Percentiles rank a stretch among this genome's conserved stretches.
Conservation (phyloP, 2,329 filamentous ascomycete genomes). For the Paraphoma chrysanthemicola region DNA sequence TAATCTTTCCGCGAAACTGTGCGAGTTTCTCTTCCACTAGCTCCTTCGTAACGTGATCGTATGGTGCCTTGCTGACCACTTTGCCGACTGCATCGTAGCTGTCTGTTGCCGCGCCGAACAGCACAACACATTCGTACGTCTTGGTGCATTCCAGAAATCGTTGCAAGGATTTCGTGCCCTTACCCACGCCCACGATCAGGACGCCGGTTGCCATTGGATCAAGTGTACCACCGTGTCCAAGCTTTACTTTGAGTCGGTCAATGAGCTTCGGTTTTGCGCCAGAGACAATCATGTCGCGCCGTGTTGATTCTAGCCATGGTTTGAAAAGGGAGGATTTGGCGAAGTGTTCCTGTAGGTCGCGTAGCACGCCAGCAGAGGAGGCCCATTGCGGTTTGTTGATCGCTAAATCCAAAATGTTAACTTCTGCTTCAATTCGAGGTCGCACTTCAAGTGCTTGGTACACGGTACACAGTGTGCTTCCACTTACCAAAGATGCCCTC, state of each 20-base stretch:
- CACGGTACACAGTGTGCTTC: no score
- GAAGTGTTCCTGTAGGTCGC: constrained; percentile 84
- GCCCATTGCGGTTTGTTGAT: constrained; percentile 91
- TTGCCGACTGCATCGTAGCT: constrained; percentile 89
- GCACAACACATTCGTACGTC: constrained; percentile 84
- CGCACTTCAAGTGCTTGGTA: no score
- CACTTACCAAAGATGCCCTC: constrained; percentile 63
- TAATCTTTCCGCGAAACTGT: constrained; percentile 79
- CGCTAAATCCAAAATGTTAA: constrained; percentile 52
- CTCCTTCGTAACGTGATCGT: constrained; percentile 81
- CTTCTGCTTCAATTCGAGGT: not conserved
- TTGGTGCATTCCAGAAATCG: constrained; percentile 89
- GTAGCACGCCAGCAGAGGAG: constrained; percentile 88
- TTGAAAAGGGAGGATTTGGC: constrained; percentile 80
- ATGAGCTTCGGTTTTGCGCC: constrained; percentile 63
- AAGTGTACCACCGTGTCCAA: constrained; percentile 94
- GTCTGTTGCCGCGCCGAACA: constrained; percentile 93
- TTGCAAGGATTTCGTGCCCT: constrained; percentile 81
- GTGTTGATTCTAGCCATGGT: constrained; percentile 74
- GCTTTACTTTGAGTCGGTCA: constrained; percentile 72
- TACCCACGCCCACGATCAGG: constrained; percentile 85
- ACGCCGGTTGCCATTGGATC: constrained; percentile 95
- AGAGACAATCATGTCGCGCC: constrained; percentile 63
- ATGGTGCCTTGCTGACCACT: constrained; percentile 75
- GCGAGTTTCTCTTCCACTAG: constrained; percentile 78